Conservation (phyloP, 2,329 filamentous ascomycete genomes). For the Nemania abortiva region DNA sequence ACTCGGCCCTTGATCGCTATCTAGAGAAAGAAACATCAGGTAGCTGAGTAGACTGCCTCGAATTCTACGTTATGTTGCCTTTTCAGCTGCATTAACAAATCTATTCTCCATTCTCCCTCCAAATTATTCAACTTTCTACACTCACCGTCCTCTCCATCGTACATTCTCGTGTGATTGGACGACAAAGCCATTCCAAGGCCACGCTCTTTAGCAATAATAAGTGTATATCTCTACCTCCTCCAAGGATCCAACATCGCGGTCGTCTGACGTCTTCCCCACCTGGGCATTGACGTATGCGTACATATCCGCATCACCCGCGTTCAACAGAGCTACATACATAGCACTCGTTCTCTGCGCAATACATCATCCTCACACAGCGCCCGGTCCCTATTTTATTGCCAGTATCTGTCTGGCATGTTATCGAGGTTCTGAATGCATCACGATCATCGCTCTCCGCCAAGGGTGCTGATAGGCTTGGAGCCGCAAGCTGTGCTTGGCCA, state of each 20-base stretch:
- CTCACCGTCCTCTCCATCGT: constrained; percentile 3
- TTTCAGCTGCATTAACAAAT: background rate
- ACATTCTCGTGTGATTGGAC: background rate
- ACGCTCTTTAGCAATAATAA: background rate
- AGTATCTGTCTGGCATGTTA: constrained; percentile 43
- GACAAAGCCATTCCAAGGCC: background rate
- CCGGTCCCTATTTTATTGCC: constrained; percentile 1
- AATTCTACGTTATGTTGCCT: background rate
- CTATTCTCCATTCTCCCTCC: constrained; percentile 26
- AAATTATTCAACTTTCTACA: constrained; percentile 21
- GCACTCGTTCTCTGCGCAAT: background rate
- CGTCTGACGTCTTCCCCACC: background rate
- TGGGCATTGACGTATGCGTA: background rate
- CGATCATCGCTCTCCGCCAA: constrained; percentile 41
- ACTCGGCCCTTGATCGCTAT: background rate
- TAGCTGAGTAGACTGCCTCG: background rate
- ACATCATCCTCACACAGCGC: background rate
- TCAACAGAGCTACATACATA: background rate
- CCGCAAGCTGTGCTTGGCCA: constrained; percentile 42
- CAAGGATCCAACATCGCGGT: constrained; percentile 2
- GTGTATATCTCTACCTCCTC: background rate
- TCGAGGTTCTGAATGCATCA: constrained; percentile 52
- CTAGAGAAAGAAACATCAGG: background rate
- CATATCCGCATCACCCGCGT: background rate
- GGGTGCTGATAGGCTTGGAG: constrained; percentile 46